These are phyloP conservation scores for Backusella liffmaniae DNA, from an alignment of 192 early-diverging fungal species.

Conservation along the genomic window DNA sequence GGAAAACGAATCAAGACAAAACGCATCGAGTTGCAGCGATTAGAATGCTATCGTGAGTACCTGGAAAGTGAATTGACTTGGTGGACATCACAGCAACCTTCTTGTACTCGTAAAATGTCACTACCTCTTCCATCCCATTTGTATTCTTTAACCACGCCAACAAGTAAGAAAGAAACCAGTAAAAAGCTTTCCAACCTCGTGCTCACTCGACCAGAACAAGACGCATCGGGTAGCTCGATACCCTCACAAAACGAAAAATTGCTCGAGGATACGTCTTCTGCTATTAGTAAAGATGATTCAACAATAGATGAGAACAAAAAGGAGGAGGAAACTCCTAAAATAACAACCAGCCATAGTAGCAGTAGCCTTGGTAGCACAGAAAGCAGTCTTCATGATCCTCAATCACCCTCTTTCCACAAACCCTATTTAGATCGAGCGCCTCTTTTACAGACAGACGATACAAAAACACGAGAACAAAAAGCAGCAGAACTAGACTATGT, in stretches of 20 bases:
- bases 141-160: background rate
- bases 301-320: background rate
- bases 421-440: background rate
- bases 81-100: background rate
- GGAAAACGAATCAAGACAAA: constrained; percentile 54
- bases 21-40: constrained; percentile 57
- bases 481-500: constrained; percentile 12
- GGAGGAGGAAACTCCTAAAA: background rate
- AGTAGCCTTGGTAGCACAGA: background rate
- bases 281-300: background rate
- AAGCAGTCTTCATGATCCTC: constrained; percentile 4
- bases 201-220: background rate
- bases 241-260: background rate
- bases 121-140: constrained; percentile 11
- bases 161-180: background rate
- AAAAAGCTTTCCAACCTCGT: background rate
- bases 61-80: constrained; percentile 57
- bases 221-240: background rate
- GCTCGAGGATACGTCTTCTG: background rate
- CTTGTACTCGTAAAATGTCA: constrained; percentile 8
- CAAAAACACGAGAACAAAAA: background rate
- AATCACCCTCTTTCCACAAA: constrained; percentile 1
- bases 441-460: background rate
- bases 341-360: background rate
- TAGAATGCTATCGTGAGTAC: constrained; percentile 73